A percentile compares a stretch with the other conserved stretches of the same genome.
phyloP scores from a whole-genome alignment of 176 grass and related monocot species.

The Avena sativa region DNA sequence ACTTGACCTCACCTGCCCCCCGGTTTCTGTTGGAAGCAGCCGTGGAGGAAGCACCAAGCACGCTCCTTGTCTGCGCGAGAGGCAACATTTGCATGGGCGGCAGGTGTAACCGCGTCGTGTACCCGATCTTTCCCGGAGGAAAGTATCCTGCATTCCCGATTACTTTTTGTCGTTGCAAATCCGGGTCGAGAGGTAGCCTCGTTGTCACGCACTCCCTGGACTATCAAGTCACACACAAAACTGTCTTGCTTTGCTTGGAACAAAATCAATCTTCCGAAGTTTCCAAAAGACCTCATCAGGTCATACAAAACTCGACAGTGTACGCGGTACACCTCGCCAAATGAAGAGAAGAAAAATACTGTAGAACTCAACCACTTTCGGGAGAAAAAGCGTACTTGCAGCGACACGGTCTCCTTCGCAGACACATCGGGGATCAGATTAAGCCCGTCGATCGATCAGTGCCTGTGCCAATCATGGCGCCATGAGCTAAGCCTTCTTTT shows the following conservation, averaged over 20 bases:
- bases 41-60: constrained; percentile 29
- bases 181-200: background rate
- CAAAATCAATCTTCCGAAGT: background rate
- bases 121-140: constrained; percentile 15
- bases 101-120: background rate
- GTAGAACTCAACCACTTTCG: background rate
- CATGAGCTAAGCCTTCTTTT: background rate
- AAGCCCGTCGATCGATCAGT: background rate
- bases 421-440: background rate
- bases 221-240: background rate
- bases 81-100: constrained; percentile 37
- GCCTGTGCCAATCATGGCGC: constrained; percentile 22
- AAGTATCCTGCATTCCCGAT: background rate
- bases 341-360: background rate
- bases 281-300: background rate
- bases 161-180: constrained; percentile 16
- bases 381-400: background rate
- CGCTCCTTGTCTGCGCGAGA: constrained; percentile 7
- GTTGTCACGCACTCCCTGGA: constrained; percentile 28
- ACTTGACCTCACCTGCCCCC: constrained; percentile 25
- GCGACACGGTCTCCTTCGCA: constrained; percentile 9
- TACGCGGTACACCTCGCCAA: background rate
- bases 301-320: background rate
- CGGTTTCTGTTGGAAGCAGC: background rate
- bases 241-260: background rate